Evolutionary conservation across 2,329 filamentous ascomycete species (phyloP).

Genomic region (Alternaria brassicicola): DNA sequence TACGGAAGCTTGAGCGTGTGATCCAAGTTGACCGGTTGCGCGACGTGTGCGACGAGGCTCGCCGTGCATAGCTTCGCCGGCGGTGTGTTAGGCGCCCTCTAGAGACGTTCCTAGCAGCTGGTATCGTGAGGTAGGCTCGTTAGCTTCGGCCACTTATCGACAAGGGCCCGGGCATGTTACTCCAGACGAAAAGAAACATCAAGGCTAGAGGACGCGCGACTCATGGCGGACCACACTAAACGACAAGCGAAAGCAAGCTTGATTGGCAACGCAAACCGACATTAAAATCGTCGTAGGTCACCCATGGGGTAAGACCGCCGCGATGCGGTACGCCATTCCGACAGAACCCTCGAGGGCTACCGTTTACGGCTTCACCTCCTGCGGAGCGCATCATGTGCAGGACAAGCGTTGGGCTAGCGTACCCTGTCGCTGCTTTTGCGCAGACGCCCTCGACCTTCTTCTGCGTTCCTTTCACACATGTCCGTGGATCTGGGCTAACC

Average conservation of each 20-base stretch:
- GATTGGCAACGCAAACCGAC: slow-evolving; percentile 1
- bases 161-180: slow-evolving; percentile 23
- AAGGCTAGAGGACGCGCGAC: slow-evolving; percentile 13
- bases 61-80: slow-evolving; percentile 21
- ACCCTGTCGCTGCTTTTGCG: slow-evolving; percentile 32
- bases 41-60: slow-evolving; percentile 21
- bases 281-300: slow-evolving; percentile 17
- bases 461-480: slow-evolving; percentile 14
- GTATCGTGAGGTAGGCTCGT: slow-evolving; percentile 14
- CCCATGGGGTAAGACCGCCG: slow-evolving; percentile 13
- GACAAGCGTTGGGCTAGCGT: slow-evolving; percentile 23
- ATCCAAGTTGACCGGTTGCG: slow-evolving; percentile 27
- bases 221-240: slow-evolving; percentile 15
- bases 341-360: slow-evolving; percentile 13
- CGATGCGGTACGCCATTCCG: slow-evolving; percentile 29
- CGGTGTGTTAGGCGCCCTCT: slow-evolving; percentile 25
- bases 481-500: slow-evolving; percentile 18
- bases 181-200: slow-evolving; percentile 14
- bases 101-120: slow-evolving; percentile 20
- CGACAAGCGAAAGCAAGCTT: slow-evolving; percentile 3
- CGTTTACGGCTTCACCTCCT: slow-evolving; percentile 23
- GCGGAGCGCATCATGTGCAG: slow-evolving; percentile 24
- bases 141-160: slow-evolving; percentile 24
- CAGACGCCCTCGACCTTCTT: background rate
- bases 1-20: slow-evolving; percentile 24